These are phyloP conservation scores for Pseudogymnoascus destructans DNA, from an alignment of 2,329 filamentous ascomycete genomes.

Conservation along the genomic window DNA sequence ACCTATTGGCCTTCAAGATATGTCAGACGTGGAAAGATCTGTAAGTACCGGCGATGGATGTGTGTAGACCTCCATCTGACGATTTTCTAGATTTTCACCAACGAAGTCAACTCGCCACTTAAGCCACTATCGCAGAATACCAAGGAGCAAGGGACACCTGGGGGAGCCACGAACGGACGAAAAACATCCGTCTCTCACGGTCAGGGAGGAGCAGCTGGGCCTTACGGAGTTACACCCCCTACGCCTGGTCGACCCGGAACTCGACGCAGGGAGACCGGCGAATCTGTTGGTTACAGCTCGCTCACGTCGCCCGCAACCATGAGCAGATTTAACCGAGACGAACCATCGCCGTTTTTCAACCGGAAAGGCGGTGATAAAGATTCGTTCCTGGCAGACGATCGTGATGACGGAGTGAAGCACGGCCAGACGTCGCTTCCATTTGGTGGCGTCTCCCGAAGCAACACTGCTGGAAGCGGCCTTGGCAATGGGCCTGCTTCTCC, in stretches of 20 bases:
- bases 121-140: conserved; percentile 64
- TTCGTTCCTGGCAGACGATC: conserved; percentile 27
- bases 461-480: conserved; percentile 35
- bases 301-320: conserved; percentile 48
- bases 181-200: conserved; percentile 69
- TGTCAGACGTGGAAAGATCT: conserved; percentile 50
- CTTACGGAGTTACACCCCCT: conserved; percentile 60
- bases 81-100: conserved; percentile 54
- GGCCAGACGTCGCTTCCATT: conserved; percentile 28
- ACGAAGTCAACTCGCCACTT: conserved; percentile 84
- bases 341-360: conserved; percentile 43
- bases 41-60: conserved; percentile 29
- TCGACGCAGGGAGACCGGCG: conserved; percentile 69
- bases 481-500: conserved; percentile 34
- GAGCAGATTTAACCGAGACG: conserved; percentile 49
- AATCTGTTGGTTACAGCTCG: conserved; percentile 49
- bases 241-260: conserved; percentile 58
- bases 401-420: conserved; percentile 24
- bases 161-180: conserved; percentile 50
- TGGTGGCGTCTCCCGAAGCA: conserved; percentile 39
- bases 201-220: conserved; percentile 41
- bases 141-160: conserved; percentile 43
- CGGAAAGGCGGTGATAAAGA: conserved; percentile 41
- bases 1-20: conserved; percentile 59
- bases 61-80: conserved; percentile 14